phyloP scores from a whole-genome alignment of 177 flowering plant genomes.

The Vitis hybrid region DNA sequence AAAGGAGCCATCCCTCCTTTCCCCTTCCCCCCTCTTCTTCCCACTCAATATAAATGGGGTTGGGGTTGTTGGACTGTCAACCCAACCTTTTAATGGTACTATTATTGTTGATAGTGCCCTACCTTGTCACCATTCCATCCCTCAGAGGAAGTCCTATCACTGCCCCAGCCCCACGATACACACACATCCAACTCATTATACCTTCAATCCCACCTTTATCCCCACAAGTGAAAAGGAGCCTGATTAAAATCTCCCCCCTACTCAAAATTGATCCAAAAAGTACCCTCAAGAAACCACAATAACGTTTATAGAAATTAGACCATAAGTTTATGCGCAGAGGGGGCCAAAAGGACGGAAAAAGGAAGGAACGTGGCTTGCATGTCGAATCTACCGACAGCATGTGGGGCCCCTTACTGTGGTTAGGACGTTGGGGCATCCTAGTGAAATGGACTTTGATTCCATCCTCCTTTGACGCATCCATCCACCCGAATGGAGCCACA shows the following conservation, averaged over 20 bases:
- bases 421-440: too few relatives aligned
- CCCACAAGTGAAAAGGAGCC: not conserved
- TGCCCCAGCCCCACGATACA: conserved; percentile 8
- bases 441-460: too few relatives aligned
- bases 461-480: too few relatives aligned
- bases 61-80: conserved; percentile 11
- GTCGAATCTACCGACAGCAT: not conserved
- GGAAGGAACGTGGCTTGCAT: not conserved
- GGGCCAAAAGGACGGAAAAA: not conserved
- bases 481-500: too few relatives aligned
- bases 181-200: not conserved
- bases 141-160: not conserved
- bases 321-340: not conserved
- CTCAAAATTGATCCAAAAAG: too few relatives aligned
- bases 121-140: conserved; percentile 29
- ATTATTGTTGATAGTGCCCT: conserved; percentile 28
- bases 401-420: not conserved
- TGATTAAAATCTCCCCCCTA: not conserved
- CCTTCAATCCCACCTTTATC: conserved; percentile 1
- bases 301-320: too few relatives aligned
- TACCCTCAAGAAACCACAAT: too few relatives aligned
- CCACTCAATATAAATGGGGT: not conserved
- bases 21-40: not conserved
- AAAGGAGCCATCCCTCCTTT: not conserved
- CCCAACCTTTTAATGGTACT: conserved; percentile 8